Base-by-base conservation (phyloP, 148 eudicot species). In the Silene uniflora region DNA sequence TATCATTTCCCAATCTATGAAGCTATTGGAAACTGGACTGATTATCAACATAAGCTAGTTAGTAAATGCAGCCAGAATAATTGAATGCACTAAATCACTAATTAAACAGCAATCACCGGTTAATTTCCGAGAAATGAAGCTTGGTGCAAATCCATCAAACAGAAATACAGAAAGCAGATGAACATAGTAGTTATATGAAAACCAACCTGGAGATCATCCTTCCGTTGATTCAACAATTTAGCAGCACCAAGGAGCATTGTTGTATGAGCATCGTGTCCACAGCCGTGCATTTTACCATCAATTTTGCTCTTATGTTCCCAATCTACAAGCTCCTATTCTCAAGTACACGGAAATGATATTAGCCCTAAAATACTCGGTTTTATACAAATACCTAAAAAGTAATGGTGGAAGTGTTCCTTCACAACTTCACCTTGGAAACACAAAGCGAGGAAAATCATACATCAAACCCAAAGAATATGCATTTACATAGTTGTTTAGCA, bases 241-340 rank as follows among this genome's bases (percentile, higher is more conserved):
- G 97, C 98, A 82, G 98, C 93, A 62, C 96, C 98, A 14, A 93
- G 93, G 74, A 91, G 87, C 98, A 93, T 93, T 3, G 98, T 84
- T 4, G 96, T 86, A 74, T 93, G 98, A 63, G 89, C 96, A 89
- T 93, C 98, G 77, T 91, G 98, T 60, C 98, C 98, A 73, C 97
- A 93, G 73, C 85, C 98, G 76, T 93, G 98, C 98, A 93, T 93
- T 74, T 77, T 81, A 63, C 98, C 98, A 32, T 87, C 89, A 19
- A 77, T 79, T 84, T 91, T 91, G 81, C 98, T 93, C 91, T 86
- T 93, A 81, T 93, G 91, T 82, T 93, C 92, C 98, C 98, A 93
- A 52, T 89, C 89, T 39, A 88, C 98, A 27, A 88, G 80, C 83
- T 91, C 98, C 98, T 91, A 70, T 35, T 54, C 29, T 58, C 21